A percentile compares a stretch with the other conserved stretches of the same genome.
Evolutionary conservation across 2,329 filamentous ascomycete genomes (phyloP).

Genomic region (Botryotinia calthae): DNA sequence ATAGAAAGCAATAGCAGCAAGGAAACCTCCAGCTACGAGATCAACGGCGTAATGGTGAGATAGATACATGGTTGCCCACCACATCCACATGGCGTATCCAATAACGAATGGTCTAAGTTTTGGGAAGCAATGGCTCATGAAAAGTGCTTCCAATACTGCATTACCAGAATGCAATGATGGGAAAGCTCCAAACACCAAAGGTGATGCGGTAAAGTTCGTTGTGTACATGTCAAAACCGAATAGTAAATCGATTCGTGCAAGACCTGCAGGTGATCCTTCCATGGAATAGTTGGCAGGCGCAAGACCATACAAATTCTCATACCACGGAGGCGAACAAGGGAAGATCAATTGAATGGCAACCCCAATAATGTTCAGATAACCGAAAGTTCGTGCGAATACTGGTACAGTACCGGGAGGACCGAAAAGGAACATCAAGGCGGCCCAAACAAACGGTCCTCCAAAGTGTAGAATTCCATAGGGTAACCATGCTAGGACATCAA

Average conservation of each 20-base stretch:
- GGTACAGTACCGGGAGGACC: slow-evolving; percentile 81
- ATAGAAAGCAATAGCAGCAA: slow-evolving; percentile 78
- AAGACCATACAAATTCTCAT: slow-evolving; percentile 88
- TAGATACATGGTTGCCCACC: slow-evolving; percentile 98
- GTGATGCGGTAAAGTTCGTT: slow-evolving; percentile 84
- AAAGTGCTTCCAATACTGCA: slow-evolving; percentile 84
- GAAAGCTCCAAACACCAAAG: slow-evolving; percentile 92
- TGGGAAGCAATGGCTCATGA: slow-evolving; percentile 92
- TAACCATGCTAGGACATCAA: slow-evolving; percentile 89
- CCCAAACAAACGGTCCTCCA: slow-evolving; percentile 76
- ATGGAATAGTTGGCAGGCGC: slow-evolving; percentile 92
- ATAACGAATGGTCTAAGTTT: slow-evolving; percentile 76
- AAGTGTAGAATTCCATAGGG: slow-evolving; percentile 93
- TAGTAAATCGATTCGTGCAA: slow-evolving; percentile 85
- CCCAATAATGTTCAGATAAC: slow-evolving; percentile 86
- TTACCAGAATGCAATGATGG: slow-evolving; percentile 89
- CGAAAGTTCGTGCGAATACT: slow-evolving; percentile 82
- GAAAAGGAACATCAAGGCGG: slow-evolving; percentile 80
- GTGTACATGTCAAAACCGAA: slow-evolving; percentile 92
- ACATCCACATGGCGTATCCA: slow-evolving; percentile 86
- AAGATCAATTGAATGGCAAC: slow-evolving; percentile 87
- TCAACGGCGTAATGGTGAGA: slow-evolving; percentile 97
- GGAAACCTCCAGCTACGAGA: slow-evolving; percentile 78
- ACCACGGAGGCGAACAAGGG: slow-evolving; percentile 95
- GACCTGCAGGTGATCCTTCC: slow-evolving; percentile 81